These are phyloP conservation scores for Rhizoclosmatium sp. DNA, from an alignment of 192 early-diverging fungal species.

Conservation along the genomic window DNA sequence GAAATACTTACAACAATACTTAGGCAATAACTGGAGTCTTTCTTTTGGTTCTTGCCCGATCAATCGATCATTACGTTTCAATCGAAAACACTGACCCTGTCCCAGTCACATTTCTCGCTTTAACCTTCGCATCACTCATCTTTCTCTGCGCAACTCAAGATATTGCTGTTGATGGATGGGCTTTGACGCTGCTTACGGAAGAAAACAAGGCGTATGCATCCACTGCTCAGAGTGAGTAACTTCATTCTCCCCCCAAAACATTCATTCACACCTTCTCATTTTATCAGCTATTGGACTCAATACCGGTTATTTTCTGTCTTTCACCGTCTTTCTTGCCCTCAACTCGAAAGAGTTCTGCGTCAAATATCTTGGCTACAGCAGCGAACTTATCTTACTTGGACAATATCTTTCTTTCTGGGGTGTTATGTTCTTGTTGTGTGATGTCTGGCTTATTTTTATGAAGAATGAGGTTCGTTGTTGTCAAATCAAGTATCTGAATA, in stretches of 20 bases:
- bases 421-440: slow-evolving; percentile 85
- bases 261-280: background rate
- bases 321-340: slow-evolving; percentile 96
- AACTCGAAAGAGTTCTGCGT: slow-evolving; percentile 94
- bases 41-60: slow-evolving; percentile 80
- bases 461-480: slow-evolving; percentile 66
- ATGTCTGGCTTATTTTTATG: slow-evolving; percentile 81
- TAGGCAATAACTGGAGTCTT: slow-evolving; percentile 74
- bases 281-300: slow-evolving; percentile 85
- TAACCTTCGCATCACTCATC: slow-evolving; percentile 82
- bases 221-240: slow-evolving; percentile 77
- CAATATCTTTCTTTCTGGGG: slow-evolving; percentile 94
- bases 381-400: slow-evolving; percentile 81
- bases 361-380: slow-evolving; percentile 81
- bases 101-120: slow-evolving; percentile 74
- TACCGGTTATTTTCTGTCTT: slow-evolving; percentile 93
- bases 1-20: background rate
- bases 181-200: slow-evolving; percentile 87
- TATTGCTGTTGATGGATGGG: slow-evolving; percentile 88
- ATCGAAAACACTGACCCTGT: slow-evolving; percentile 58
- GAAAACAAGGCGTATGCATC: slow-evolving; percentile 92
- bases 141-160: slow-evolving; percentile 96
- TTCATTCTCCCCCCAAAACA: background rate
- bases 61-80: slow-evolving; percentile 77
- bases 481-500: slow-evolving; percentile 10